Conservation (phyloP, 2,329 filamentous ascomycete genomes). For the Hypoxylon sp. region DNA sequence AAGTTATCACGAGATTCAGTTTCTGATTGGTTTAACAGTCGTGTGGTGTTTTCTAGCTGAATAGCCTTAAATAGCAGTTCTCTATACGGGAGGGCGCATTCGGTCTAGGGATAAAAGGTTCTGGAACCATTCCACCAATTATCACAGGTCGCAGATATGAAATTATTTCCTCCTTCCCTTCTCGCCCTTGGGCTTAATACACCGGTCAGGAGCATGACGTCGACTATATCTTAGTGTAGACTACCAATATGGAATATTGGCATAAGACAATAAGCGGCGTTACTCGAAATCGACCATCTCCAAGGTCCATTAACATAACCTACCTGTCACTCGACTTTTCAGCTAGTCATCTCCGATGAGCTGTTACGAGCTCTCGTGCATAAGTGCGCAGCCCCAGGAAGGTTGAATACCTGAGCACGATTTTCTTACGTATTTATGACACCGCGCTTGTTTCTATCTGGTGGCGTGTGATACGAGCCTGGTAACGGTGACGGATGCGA, state of each 20-base stretch:
- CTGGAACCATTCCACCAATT: neutral
- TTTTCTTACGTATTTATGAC: neutral
- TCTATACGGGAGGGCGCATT: neutral
- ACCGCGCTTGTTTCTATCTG: neutral
- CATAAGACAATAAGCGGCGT: neutral
- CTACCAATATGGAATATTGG: neutral
- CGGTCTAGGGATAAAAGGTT: neutral
- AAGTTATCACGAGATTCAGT: neutral
- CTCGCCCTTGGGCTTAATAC: neutral
- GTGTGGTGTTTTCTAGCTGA: slow-evolving; percentile 7
- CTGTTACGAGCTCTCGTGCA: neutral
- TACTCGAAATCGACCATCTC: neutral
- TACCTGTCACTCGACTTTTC: neutral
- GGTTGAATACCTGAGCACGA: neutral
- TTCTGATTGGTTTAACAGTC: slow-evolving; percentile 6
- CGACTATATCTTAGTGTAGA: neutral
- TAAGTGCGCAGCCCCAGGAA: neutral
- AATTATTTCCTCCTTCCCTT: neutral
- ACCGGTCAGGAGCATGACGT: neutral
- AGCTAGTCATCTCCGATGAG: neutral
- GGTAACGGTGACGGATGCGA: neutral
- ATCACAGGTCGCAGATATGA: neutral
- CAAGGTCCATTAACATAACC: neutral
- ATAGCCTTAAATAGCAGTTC: neutral
- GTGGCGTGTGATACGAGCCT: neutral